Base-by-base conservation (phyloP, 2,329 filamentous ascomycete species). In the Colletotrichum echinochloae region DNA sequence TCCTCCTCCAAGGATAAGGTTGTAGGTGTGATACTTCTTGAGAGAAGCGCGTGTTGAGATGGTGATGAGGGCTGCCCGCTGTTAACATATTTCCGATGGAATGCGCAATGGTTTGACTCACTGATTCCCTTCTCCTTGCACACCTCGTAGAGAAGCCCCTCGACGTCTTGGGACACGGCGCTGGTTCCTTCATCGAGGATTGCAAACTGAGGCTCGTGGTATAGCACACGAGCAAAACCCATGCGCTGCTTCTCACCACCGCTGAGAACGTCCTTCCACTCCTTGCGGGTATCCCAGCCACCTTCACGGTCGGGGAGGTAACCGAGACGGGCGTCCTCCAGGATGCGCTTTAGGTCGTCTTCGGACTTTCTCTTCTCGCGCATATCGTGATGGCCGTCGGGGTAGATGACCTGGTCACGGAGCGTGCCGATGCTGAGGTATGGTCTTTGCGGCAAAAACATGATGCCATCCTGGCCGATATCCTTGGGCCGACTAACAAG, bases 231-330 rank as follows among this genome's bases (percentile, higher is more conserved):
- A 5, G 97, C 95, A 76, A 99, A 94, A 0, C 90, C 94, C 88
- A 99, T 94, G 28, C 96, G 87, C 83, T 99, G 96, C 84, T 99
- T 99, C 86, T 99, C 96, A 16, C 96, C 96, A 48, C 96, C 96
- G 74, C 92, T 95, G n/a, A 99, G 86, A 5, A 99, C 94, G 75
- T 98, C 95, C 82, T 98, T 98, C 96, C 96, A 99, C 78, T 97
- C 95, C 81, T 99, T 98, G 66, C 94, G 89, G 5, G 94, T 96
- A 78, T 99, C 94, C 94, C 94, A 98, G 18, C 96, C 96, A 48
- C 96, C 96, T 84, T 99, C 96, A 20, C 96, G 90, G 59, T 95
- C 90, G 1, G 94, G 93, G 0, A 99, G 87, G 80, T 99, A 98
- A 5, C 94, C 95, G 0, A 99, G 86, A 66, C 90, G 90, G 0